Percentiles rank a stretch among this genome's conserved stretches.
Evolutionary conservation across 257 asterid species (phyloP).

Genomic region (Verbena officinalis): DNA sequence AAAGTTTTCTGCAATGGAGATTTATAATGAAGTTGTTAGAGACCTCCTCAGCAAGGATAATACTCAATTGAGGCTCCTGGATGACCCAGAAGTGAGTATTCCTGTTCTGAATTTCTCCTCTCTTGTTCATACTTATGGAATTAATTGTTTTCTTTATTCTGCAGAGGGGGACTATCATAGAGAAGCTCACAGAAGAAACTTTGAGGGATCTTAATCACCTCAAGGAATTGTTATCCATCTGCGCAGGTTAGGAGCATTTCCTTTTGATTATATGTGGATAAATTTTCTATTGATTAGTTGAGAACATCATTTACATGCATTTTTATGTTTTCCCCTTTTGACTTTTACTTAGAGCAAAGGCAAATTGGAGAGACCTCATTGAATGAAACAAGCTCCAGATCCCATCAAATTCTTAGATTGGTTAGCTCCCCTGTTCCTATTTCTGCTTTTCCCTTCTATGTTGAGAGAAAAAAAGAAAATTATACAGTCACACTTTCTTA

Average conservation of each 20-base stretch:
- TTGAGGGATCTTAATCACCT: slow-evolving; percentile 93
- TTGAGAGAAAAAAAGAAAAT: not conserved
- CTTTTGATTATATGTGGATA: slow-evolving; percentile 7
- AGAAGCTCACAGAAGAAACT: slow-evolving; percentile 95
- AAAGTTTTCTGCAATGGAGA: slow-evolving; percentile 97
- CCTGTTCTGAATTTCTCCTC: slow-evolving; percentile 27
- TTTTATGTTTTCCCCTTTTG: slow-evolving; percentile 17
- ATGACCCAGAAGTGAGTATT: slow-evolving; percentile 94
- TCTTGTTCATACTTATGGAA: slow-evolving; percentile 12
- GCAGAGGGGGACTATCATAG: slow-evolving; percentile 90
- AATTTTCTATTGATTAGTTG: slow-evolving; percentile 8
- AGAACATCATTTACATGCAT: slow-evolving; percentile 2
- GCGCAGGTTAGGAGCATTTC: slow-evolving; percentile 66
- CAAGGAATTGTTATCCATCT: slow-evolving; percentile 80
- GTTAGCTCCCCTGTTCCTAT: slow-evolving; percentile 40
- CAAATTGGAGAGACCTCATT: slow-evolving; percentile 90
- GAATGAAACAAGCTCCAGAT: slow-evolving; percentile 96
- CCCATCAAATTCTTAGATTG: slow-evolving; percentile 99
- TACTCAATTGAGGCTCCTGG: slow-evolving; percentile 84
- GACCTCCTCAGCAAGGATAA: slow-evolving; percentile 92
- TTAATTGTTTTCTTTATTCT: slow-evolving; percentile 33
- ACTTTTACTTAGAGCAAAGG: slow-evolving; percentile 70
- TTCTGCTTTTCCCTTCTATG: not conserved
- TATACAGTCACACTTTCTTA: slow-evolving; percentile 7
- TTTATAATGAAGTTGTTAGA: slow-evolving; percentile 94